Evolutionary conservation across 78 protist species (phyloP).

Genomic region (Goniomonas avonlea): DNA sequence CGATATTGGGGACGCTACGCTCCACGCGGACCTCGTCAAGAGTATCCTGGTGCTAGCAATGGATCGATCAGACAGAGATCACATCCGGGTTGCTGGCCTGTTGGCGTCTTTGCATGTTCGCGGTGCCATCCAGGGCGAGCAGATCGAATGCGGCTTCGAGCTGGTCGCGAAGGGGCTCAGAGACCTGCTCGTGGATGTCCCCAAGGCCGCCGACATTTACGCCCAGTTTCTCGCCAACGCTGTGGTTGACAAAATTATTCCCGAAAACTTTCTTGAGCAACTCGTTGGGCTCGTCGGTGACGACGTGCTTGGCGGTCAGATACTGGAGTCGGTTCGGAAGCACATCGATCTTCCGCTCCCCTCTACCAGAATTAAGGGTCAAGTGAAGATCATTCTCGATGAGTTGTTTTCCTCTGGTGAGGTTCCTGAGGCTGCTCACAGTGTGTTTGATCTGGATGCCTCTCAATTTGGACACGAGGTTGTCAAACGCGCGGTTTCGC

Average conservation of each 20-base stretch:
- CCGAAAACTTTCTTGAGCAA: too few relatives aligned
- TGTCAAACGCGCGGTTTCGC: neutral
- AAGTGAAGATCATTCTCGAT: neutral
- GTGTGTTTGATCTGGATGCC: slow-evolving; percentile 14
- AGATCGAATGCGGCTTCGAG: neutral
- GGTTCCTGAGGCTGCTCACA: neutral
- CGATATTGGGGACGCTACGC: neutral
- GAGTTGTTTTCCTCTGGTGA: slow-evolving; percentile 10
- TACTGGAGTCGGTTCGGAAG: neutral
- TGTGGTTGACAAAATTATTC: neutral
- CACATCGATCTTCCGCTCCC: neutral
- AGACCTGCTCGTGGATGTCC: slow-evolving; percentile 14
- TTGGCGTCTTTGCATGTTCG: neutral
- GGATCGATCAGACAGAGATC: neutral
- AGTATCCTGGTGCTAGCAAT: neutral
- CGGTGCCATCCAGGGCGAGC: neutral
- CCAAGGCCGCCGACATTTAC: neutral
- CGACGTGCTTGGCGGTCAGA: too few relatives aligned
- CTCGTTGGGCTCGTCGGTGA: too few relatives aligned
- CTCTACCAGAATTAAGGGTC: neutral
- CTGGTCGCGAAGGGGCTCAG: neutral
- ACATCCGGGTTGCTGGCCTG: neutral
- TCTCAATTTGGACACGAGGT: slow-evolving; percentile 9
- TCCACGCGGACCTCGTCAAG: neutral
- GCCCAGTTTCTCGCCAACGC: neutral